Evolutionary conservation across 2,329 filamentous ascomycete species (phyloP).

Genomic region (Byssoonygena ceratinophila): DNA sequence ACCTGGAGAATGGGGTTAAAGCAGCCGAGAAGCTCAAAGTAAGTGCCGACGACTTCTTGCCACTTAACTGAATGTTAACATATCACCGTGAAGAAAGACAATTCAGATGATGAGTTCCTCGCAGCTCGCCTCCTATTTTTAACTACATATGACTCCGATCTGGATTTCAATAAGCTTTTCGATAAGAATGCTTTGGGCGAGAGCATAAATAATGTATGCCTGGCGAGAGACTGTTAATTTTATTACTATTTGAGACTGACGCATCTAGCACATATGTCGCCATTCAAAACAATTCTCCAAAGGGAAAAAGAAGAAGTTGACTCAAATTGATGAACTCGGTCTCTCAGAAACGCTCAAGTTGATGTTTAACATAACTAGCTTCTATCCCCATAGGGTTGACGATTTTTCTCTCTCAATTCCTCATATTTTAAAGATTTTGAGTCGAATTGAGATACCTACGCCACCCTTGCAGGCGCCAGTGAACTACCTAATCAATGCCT

Average conservation of each 20-base stretch:
- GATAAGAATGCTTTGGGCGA: constrained; percentile 56
- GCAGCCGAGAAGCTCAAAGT: constrained; percentile 60
- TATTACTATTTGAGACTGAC: not conserved
- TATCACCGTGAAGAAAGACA: constrained; percentile 45
- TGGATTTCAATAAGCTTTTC: constrained; percentile 56
- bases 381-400: constrained; percentile 51
- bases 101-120: constrained; percentile 76
- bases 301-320: constrained; percentile 26
- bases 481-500: constrained; percentile 62
- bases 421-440: constrained; percentile 59
- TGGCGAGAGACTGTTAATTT: not conserved
- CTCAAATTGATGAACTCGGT: constrained; percentile 60
- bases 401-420: constrained; percentile 59
- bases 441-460: constrained; percentile 46
- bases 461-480: constrained; percentile 65
- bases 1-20: constrained; percentile 56
- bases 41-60: not conserved
- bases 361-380: constrained; percentile 76
- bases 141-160: constrained; percentile 63
- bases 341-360: constrained; percentile 76
- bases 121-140: constrained; percentile 68
- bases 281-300: constrained; percentile 53
- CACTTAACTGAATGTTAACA: not conserved
- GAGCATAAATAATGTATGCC: constrained; percentile 47
- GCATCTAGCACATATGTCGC: constrained; percentile 51